phyloP scores from a whole-genome alignment of 2,329 filamentous ascomycete genomes.

The Ophiostoma australiae region DNA sequence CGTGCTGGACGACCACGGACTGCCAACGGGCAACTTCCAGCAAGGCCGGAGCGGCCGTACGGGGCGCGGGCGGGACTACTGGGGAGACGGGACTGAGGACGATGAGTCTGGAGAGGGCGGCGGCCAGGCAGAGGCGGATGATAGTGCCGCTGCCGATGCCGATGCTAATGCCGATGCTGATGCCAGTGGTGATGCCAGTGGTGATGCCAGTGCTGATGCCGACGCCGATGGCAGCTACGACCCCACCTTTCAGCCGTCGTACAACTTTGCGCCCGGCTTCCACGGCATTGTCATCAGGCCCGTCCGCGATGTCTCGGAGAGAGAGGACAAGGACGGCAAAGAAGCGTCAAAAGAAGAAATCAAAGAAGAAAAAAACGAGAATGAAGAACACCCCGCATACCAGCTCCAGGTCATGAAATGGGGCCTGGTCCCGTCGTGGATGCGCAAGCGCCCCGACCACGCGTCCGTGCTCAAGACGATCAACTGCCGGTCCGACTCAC shows the following conservation, averaged over 20 bases:
- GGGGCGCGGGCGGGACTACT: constrained; percentile 1
- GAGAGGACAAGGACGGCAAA: not conserved
- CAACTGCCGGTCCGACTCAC: constrained; percentile 88
- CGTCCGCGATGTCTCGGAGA: not conserved
- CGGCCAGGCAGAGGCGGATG: not conserved
- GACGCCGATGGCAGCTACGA: not conserved
- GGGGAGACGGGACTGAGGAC: constrained; percentile 65
- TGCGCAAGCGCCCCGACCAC: constrained; percentile 75
- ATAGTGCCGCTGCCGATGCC: not conserved
- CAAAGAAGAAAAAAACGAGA: constrained; percentile 45
- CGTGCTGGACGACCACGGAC: constrained; percentile 61
- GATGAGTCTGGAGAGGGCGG: constrained; percentile 33
- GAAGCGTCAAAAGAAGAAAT: not conserved
- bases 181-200: too few relatives aligned
- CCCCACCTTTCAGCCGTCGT: constrained; percentile 61
- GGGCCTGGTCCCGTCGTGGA: constrained; percentile 93
- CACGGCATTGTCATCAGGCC: constrained; percentile 75
- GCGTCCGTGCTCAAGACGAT: constrained; percentile 78
- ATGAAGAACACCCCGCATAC: constrained; percentile 23
- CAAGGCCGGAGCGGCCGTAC: not conserved
- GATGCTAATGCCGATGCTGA: not conserved
- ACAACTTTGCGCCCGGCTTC: constrained; percentile 89
- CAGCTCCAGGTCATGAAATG: constrained; percentile 93
- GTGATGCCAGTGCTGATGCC: constrained; percentile 17
- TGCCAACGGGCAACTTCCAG: constrained; percentile 14